These are phyloP conservation scores for Mycena alexandri DNA, from an alignment of 768 basidiomycete genomes.

Conservation along the genomic window DNA sequence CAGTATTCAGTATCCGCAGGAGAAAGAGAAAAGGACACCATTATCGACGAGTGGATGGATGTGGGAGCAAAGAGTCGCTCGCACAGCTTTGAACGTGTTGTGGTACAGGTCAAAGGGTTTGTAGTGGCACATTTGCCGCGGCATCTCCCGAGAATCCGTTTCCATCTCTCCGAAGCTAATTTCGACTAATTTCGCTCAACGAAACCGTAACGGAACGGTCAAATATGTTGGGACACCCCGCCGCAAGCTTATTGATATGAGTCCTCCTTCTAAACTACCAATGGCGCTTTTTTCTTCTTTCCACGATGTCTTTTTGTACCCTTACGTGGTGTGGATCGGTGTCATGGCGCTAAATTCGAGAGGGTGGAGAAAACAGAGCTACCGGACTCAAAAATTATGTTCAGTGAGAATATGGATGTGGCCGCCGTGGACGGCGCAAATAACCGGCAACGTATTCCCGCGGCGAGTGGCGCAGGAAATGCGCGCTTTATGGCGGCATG, in stretches of 20 bases:
- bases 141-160: constrained; percentile 16
- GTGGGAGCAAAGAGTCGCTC: constrained; percentile 23
- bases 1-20: neutral
- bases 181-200: no score
- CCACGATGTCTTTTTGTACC: neutral
- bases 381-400: neutral
- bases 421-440: no score
- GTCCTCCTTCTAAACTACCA: neutral
- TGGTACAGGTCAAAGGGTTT: constrained; percentile 26
- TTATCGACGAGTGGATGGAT: constrained; percentile 19
- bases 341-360: neutral
- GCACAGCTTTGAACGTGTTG: constrained; percentile 31
- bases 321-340: neutral
- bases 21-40: constrained; percentile 6
- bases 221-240: neutral
- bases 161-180: neutral
- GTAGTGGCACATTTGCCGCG: constrained; percentile 20
- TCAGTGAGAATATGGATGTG: neutral
- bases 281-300: neutral
- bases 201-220: constrained; percentile 2
- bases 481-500: no score
- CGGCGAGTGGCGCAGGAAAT: no score
- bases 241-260: neutral
- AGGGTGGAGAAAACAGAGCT: neutral
- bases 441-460: no score